Base-by-base conservation (phyloP, 1,284 basidiomycete species). In the Puccinia coronata region DNA sequence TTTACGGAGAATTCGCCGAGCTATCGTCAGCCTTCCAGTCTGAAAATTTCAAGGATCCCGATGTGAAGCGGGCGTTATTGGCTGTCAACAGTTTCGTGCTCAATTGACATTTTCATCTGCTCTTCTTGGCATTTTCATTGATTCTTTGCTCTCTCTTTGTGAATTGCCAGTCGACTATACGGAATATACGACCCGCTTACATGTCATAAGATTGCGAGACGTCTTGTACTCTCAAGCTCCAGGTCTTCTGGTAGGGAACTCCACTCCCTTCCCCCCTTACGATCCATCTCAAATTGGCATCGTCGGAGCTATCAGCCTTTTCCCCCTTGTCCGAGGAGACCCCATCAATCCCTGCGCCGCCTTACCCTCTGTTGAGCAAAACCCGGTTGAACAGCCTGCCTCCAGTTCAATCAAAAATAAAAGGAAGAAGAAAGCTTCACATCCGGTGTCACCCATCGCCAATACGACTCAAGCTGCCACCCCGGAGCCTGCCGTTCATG, bases 131-230 rank as follows among this genome's bases (percentile, higher is more conserved):
- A 57, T 31, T 61, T 28, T 47, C 23, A 53, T n/a, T 43, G 49
- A 57, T 49, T 53, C 47, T 16, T 72, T 49, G 12, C 14, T 47
- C 28, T 34, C 41, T 41, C n/a, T 65, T 39, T 31, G 1, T 23
- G 12, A 36, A 57, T 28, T 20, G 6, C 41, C 80, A 84, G 84
- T 83, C 20, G 76, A 83, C 18, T 84, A 79, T 72, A 78, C 82
- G 23, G 80, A 82, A 49, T 82, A 83, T 31, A 63, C 81, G 11
- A 82, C 83, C 76, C 83, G 83, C 51, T 69, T 79, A 14, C 84
- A 84, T 75, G 61, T 84, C 20, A 82, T 84, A 73, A 83, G 83
- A 49, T 59, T 84, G 34, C 82, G 84, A 61, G 83, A 84, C 82
- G 82, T 83, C 20, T 82, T 84, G 43, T 84, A 82, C 78, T 81